These are phyloP conservation scores for Cenchrus americanus DNA, from an alignment of 176 grass and related monocot species.

Conservation along the genomic window DNA sequence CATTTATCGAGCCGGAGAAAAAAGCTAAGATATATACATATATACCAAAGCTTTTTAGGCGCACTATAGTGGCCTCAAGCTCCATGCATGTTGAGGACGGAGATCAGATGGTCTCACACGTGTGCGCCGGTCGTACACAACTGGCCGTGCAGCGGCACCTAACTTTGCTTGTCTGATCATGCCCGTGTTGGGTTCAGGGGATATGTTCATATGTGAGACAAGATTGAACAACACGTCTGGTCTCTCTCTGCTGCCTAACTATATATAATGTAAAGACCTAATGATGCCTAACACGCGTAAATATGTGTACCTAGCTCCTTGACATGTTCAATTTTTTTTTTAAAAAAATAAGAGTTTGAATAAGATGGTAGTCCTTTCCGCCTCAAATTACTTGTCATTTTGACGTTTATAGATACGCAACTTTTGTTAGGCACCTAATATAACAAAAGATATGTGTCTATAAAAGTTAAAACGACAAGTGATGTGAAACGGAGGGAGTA, in stretches of 20 bases:
- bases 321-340: neutral
- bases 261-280: neutral
- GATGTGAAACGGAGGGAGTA: too few relatives aligned
- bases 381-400: neutral
- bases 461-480: too few relatives aligned
- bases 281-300: slow-evolving; percentile 14
- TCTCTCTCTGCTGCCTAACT: slow-evolving; percentile 24
- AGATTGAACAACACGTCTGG: slow-evolving; percentile 15
- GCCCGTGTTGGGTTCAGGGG: neutral
- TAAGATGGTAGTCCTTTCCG: neutral
- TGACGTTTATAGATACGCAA: too few relatives aligned
- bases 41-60: slow-evolving; percentile 27
- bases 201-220: slow-evolving; percentile 31
- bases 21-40: neutral
- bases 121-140: slow-evolving; percentile 8
- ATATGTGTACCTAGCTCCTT: neutral
- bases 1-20: slow-evolving; percentile 16
- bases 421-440: too few relatives aligned
- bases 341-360: neutral
- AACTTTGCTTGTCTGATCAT: slow-evolving; percentile 25
- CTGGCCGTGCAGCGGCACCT: slow-evolving; percentile 34
- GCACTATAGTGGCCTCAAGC: slow-evolving; percentile 16
- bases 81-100: neutral
- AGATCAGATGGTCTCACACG: slow-evolving; percentile 33
- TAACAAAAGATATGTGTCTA: too few relatives aligned